A percentile compares a stretch with the other conserved stretches of the same genome.
Conservation (phyloP, 2,329 filamentous ascomycete genomes). For the Colletotrichum acutatum region DNA sequence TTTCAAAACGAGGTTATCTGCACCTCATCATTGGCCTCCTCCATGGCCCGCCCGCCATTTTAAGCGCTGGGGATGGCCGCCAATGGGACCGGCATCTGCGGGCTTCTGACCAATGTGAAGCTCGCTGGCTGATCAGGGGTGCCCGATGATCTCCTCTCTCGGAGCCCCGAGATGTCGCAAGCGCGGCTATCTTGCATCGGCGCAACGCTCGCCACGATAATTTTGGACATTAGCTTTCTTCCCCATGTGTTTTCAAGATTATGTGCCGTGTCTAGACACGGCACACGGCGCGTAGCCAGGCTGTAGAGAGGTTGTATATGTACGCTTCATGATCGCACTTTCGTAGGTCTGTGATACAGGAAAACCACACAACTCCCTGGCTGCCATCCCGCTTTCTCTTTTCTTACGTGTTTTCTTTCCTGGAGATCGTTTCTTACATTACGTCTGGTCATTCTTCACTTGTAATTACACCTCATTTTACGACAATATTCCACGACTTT, state of each 20-base stretch:
- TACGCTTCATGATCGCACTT: slow-evolving; percentile 2
- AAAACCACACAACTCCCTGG: background rate
- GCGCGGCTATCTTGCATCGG: slow-evolving; percentile 36
- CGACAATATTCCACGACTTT: background rate
- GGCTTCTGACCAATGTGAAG: slow-evolving; percentile 24
- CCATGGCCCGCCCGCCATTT: slow-evolving; percentile 1
- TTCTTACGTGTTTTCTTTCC: background rate
- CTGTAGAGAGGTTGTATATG: slow-evolving; percentile 16
- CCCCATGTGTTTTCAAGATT: slow-evolving; percentile 10
- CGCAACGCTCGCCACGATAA: slow-evolving; percentile 34
- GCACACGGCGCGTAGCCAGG: slow-evolving; percentile 11
- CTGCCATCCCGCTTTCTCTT: background rate
- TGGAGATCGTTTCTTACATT: background rate
- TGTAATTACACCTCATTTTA: background rate
- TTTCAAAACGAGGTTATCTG: background rate
- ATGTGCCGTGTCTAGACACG: slow-evolving; percentile 5
- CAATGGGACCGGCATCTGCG: slow-evolving; percentile 26
- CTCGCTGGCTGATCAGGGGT: background rate
- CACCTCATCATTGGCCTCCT: slow-evolving; percentile 15
- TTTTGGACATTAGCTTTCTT: slow-evolving; percentile 4
- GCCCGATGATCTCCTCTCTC: slow-evolving; percentile 14
- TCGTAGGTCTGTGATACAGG: background rate
- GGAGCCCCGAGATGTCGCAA: slow-evolving; percentile 15
- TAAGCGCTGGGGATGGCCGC: slow-evolving; percentile 32
- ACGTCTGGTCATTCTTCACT: background rate